Percentiles rank a stretch among this genome's conserved stretches.
phyloP scores from a whole-genome alignment of 2,329 filamentous ascomycete species.

The Apiospora rasikravindrae region DNA sequence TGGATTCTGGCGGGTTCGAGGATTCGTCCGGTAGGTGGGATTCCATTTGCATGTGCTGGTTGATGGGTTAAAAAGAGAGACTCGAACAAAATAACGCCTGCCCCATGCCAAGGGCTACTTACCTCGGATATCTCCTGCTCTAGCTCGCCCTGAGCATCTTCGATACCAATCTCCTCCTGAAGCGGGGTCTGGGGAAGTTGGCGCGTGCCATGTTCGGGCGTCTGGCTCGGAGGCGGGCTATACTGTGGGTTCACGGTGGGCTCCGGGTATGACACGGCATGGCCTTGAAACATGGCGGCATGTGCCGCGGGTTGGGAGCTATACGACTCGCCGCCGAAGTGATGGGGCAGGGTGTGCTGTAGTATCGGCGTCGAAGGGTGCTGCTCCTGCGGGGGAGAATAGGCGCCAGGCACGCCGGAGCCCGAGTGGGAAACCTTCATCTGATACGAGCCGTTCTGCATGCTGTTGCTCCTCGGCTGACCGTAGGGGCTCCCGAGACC shows the following conservation, averaged over 20 bases:
- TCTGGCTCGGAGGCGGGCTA: slow-evolving; percentile 29
- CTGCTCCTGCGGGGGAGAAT: slow-evolving; percentile 31
- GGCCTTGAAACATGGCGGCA: slow-evolving; percentile 33
- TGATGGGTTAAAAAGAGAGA: slow-evolving; percentile 3
- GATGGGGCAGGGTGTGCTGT: slow-evolving; percentile 32
- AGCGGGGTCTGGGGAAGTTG: slow-evolving; percentile 33
- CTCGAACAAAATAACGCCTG: slow-evolving; percentile 8
- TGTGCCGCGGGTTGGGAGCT: slow-evolving; percentile 35
- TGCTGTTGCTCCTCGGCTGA: slow-evolving; percentile 23
- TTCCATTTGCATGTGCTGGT: slow-evolving; percentile 33
- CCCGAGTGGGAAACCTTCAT: slow-evolving; percentile 23
- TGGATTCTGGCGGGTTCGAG: slow-evolving; percentile 33
- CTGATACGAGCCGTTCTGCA: slow-evolving; percentile 21
- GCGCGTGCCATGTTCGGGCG: slow-evolving; percentile 29
- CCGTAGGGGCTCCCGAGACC: slow-evolving; percentile 5
- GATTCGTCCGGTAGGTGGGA: slow-evolving; percentile 34
- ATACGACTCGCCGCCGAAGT: slow-evolving; percentile 38
- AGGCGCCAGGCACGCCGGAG: slow-evolving; percentile 29
- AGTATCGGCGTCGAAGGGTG: slow-evolving; percentile 28
- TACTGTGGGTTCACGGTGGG: slow-evolving; percentile 36
- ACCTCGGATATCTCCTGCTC: slow-evolving; percentile 34
- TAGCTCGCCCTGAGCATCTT: slow-evolving; percentile 40
- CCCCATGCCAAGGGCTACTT: slow-evolving; percentile 8
- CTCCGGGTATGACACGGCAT: slow-evolving; percentile 36
- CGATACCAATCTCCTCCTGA: slow-evolving; percentile 33